phyloP scores from a whole-genome alignment of 2,329 filamentous ascomycete genomes.

The Orbilia blumenaviensis region DNA sequence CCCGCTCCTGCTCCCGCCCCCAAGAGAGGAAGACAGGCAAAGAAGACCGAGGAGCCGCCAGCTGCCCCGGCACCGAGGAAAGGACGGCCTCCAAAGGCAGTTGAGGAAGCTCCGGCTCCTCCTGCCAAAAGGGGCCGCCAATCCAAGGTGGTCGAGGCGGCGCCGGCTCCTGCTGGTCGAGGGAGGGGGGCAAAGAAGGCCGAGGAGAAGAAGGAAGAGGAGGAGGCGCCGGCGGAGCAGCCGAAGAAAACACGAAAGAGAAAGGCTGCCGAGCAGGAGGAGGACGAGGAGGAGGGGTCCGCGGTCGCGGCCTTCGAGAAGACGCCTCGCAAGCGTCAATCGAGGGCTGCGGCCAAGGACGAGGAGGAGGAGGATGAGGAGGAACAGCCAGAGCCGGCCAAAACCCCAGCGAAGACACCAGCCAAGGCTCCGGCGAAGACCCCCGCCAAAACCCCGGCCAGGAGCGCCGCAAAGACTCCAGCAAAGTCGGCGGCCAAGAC shows the following conservation, averaged over 20 bases:
- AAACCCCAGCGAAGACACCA: conserved; percentile 44
- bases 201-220: conserved; percentile 33
- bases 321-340: conserved; percentile 18
- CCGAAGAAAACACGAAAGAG: conserved; percentile 15
- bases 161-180: not conserved
- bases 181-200: not conserved
- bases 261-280: conserved; percentile 33
- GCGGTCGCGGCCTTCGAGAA: conserved; percentile 58
- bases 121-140: conserved; percentile 16
- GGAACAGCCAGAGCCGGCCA: conserved; percentile 39
- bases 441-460: conserved; percentile 53
- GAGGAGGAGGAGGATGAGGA: conserved; percentile 26
- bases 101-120: not conserved
- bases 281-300: conserved; percentile 36
- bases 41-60: conserved; percentile 18
- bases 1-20: not conserved
- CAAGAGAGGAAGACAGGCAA: conserved; percentile 26
- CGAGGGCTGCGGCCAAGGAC: conserved; percentile 8
- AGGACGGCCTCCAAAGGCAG: conserved; percentile 4
- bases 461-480: conserved; percentile 55
- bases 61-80: conserved; percentile 4
- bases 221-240: conserved; percentile 30
- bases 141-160: conserved; percentile 47
- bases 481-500: conserved; percentile 55
- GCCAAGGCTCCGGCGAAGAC: conserved; percentile 55